These are phyloP conservation scores for Penicillium decumbens DNA, from an alignment of 2,329 filamentous ascomycete species.

Conservation along the genomic window DNA sequence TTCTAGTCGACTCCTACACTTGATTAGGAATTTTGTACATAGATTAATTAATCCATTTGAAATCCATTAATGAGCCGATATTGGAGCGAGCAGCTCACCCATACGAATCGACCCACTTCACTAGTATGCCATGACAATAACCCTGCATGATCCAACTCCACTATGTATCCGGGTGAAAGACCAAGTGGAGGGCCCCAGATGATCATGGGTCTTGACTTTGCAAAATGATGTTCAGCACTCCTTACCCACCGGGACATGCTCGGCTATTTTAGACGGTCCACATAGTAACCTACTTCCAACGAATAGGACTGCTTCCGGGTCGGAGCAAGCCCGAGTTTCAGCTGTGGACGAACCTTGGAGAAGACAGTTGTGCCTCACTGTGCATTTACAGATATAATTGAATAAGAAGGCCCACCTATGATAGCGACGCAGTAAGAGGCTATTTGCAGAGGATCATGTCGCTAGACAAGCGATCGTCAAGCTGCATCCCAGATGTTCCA, in stretches of 20 bases:
- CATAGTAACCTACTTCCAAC: background rate
- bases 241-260: background rate
- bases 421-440: background rate
- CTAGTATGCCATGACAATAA: background rate
- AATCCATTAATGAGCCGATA: background rate
- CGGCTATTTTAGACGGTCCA: background rate
- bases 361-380: background rate
- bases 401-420: background rate
- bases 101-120: background rate
- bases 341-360: background rate
- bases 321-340: background rate
- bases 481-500: background rate
- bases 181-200: background rate
- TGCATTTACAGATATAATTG: no score
- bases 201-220: conserved; percentile 4
- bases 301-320: background rate
- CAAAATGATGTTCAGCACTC: background rate
- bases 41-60: background rate
- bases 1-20: conserved; percentile 5
- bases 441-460: background rate
- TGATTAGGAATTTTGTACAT: background rate
- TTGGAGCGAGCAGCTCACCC: background rate
- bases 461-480: background rate
- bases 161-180: background rate
- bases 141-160: conserved; percentile 8